phyloP scores from a whole-genome alignment of 2,329 filamentous ascomycete genomes.

The Fusarium metavorans region DNA sequence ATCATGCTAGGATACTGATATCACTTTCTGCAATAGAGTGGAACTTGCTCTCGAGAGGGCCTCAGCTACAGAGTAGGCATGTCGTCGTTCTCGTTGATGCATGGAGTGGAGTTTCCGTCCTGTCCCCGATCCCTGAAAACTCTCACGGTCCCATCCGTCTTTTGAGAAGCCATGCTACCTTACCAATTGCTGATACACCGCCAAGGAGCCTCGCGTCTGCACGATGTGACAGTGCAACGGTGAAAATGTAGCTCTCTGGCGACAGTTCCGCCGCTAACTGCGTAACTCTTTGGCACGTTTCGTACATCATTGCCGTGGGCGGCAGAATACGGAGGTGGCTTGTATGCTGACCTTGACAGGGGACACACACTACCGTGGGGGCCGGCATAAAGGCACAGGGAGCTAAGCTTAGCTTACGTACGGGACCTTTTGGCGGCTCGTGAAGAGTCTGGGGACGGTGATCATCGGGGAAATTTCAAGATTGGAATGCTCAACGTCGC shows the following conservation, averaged over 20 bases:
- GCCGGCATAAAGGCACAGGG: background rate
- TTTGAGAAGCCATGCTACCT: background rate
- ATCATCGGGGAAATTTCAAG: background rate
- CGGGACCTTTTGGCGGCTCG: background rate
- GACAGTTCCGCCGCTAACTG: background rate
- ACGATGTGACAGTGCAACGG: background rate
- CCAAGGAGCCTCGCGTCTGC: background rate
- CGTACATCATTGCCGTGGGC: background rate
- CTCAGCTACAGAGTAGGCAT: background rate
- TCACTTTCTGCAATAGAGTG: background rate
- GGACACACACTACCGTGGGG: background rate
- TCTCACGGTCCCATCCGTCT: background rate
- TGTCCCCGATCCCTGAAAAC: background rate
- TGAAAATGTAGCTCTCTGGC: background rate
- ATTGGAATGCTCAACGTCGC: background rate
- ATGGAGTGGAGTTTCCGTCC: background rate
- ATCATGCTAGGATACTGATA: background rate
- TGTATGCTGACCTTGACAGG: background rate
- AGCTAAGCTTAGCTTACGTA: background rate
- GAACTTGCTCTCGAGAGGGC: background rate
- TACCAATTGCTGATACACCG: background rate
- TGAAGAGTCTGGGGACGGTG: background rate
- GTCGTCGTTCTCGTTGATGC: background rate
- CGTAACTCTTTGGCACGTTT: background rate
- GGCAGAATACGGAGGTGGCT: background rate